Evolutionary conservation across 192 early-diverging fungal genomes (phyloP), one percentile per base, ranked within the genome.

Genomic region (Podila epigama): DNA sequence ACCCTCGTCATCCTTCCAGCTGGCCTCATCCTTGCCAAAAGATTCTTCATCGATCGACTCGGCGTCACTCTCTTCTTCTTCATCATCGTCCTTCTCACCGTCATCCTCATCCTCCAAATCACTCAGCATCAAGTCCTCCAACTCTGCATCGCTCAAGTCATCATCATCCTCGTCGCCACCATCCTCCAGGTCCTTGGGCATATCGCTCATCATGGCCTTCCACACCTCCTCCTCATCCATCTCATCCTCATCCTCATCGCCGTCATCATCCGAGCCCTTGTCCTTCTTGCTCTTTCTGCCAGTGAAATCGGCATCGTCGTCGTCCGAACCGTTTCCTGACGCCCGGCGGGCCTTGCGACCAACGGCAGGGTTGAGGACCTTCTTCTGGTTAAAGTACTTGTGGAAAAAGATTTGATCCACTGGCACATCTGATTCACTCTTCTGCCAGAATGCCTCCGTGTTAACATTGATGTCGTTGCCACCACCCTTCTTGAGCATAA

Each of bases 211-310:
- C 93, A 98, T 98, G 9, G 95, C 96, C 29, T 87, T 69, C 94
- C 94, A 96, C 29, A 95, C 85, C 81, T 96, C 93, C 27, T 96
- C 96, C 57, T 97, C 96, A 6, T 88, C 89, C 29, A 75, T 53
- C 27, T 73, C 70, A 20, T 64, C 66, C 18, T 33, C 40, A 56
- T 56, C 48, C 22, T 27, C 72, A 57, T 63, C 64, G 4, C 79
- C 86, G 25, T 83, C 87, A 34, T 81, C 84, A 13, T 82, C 83
- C 1, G 50, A 79, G 44, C 61, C 68, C 31, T 32, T 77, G 29
- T 58, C 41, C 64, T 75, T 81, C 66, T 80, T 85, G 63, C 67
- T 81, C 63, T 70, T 80, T 58, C 83, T 55, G 15, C 66, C 37
- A 56, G 69, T 68, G 67, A 83, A 54, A 36, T 79, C 66, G 22